A percentile compares a stretch with the other conserved stretches of the same genome.
phyloP scores from a whole-genome alignment of 1,284 basidiomycete genomes.

The Cutaneotrichosporon dermatis region DNA sequence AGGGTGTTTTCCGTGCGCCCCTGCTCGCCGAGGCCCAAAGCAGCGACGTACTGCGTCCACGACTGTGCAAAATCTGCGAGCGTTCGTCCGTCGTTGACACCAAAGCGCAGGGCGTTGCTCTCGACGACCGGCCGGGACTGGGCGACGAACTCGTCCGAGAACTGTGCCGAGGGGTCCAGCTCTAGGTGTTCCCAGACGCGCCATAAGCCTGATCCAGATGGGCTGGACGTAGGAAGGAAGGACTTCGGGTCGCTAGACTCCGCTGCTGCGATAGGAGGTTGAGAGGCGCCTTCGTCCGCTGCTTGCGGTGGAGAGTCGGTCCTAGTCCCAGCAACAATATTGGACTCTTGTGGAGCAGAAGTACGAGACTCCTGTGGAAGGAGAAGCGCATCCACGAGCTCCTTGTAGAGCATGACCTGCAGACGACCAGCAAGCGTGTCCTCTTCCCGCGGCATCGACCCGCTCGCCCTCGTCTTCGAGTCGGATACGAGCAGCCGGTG shows the following conservation, averaged over 20 bases:
- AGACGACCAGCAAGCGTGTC: slow-evolving; percentile 64
- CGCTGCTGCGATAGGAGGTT: neutral
- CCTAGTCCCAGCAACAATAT: too few species aligned
- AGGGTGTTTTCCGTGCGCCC: slow-evolving; percentile 34
- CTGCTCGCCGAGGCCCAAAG: slow-evolving; percentile 38
- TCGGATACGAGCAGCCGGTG: slow-evolving; percentile 60
- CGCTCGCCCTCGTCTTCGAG: slow-evolving; percentile 65
- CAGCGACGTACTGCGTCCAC: slow-evolving; percentile 39
- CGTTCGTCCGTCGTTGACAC: slow-evolving; percentile 25
- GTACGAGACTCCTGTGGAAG: too few species aligned
- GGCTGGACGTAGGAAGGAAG: slow-evolving; percentile 2
- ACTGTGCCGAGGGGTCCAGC: slow-evolving; percentile 52
- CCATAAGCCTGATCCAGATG: neutral
- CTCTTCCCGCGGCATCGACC: slow-evolving; percentile 58
- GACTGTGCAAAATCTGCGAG: slow-evolving; percentile 34
- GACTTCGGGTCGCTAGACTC: neutral
- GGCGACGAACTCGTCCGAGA: slow-evolving; percentile 58
- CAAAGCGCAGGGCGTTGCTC: slow-evolving; percentile 38
- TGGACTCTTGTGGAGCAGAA: too few species aligned
- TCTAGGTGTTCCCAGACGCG: slow-evolving; percentile 54
- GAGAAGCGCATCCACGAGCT: slow-evolving; percentile 57
- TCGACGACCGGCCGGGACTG: slow-evolving; percentile 53
- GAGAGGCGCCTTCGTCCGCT: too few species aligned
- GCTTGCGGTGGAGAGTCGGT: too few species aligned
- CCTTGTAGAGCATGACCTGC: slow-evolving; percentile 79